phyloP scores from a whole-genome alignment of 768 basidiomycete genomes.

The Roridomyces roridus region DNA sequence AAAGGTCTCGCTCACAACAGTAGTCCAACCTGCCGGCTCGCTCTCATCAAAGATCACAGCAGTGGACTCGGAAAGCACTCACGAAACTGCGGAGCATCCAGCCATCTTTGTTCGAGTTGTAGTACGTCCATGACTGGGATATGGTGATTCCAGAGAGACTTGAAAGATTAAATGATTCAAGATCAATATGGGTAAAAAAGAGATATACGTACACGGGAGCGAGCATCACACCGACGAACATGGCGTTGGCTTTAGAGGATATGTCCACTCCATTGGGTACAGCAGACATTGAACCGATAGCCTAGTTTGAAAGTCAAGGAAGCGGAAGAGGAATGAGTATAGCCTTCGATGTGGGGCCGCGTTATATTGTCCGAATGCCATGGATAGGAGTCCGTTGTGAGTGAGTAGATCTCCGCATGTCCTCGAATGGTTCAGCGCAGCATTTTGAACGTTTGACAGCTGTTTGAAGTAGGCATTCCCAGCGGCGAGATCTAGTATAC shows the following conservation, averaged over 20 bases:
- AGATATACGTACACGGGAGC: neutral
- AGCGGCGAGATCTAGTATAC: too few species aligned
- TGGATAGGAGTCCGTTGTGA: too few species aligned
- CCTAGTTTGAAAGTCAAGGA: too few species aligned
- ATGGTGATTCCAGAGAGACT: constrained; percentile 1
- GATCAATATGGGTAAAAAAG: too few species aligned
- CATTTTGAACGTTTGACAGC: too few species aligned
- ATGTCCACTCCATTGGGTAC: neutral
- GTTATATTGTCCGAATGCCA: too few species aligned
- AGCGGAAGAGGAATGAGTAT: too few species aligned
- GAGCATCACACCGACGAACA: constrained; percentile 3
- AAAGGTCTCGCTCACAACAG: constrained; percentile 6
- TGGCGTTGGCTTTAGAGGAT: neutral
- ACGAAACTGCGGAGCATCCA: constrained; percentile 4
- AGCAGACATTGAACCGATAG: neutral
- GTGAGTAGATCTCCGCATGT: too few species aligned
- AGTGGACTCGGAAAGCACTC: neutral
- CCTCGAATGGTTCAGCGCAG: too few species aligned
- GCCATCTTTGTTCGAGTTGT: neutral
- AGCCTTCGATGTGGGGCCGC: too few species aligned
- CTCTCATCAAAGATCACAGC: neutral
- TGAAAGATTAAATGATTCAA: too few species aligned
- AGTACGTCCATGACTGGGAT: neutral
- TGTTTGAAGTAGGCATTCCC: too few species aligned
- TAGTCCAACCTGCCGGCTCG: constrained; percentile 2